Evolutionary conservation across 2,329 filamentous ascomycete genomes (phyloP).

Genomic region (Lecanicillium sp.): DNA sequence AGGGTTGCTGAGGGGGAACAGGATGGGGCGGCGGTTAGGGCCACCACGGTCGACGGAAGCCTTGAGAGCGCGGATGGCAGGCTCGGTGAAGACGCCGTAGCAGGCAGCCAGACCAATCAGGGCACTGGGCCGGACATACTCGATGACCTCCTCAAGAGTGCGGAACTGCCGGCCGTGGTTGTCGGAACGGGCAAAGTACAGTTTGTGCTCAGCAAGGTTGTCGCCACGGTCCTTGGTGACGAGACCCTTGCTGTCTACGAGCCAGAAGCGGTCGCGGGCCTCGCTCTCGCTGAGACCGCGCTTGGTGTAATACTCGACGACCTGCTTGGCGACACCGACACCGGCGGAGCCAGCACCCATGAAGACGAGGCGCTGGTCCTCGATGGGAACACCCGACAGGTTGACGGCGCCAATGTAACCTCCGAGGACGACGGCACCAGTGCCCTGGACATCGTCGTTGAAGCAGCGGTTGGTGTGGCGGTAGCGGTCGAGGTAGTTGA

Average conservation of each 20-base stretch:
- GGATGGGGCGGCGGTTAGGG: constrained; percentile 72
- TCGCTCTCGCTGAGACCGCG: constrained; percentile 84
- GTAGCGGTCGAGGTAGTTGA: constrained; percentile 87
- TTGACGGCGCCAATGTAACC: constrained; percentile 74
- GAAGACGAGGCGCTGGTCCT: constrained; percentile 92
- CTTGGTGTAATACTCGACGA: constrained; percentile 93
- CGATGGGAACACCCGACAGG: constrained; percentile 74
- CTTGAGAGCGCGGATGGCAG: constrained; percentile 68
- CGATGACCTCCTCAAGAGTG: constrained; percentile 82
- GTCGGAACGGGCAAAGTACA: constrained; percentile 61
- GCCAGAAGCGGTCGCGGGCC: constrained; percentile 88
- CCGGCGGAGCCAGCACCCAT: constrained; percentile 93
- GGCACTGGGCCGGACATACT: constrained; percentile 91
- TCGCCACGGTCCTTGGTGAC: constrained; percentile 91
- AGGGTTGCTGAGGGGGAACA: constrained; percentile 96
- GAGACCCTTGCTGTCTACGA: constrained; percentile 94
- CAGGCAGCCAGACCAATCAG: constrained; percentile 92
- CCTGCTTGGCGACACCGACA: constrained; percentile 95
- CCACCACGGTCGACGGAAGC: constrained; percentile 56
- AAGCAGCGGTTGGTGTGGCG: constrained; percentile 88
- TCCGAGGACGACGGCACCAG: constrained; percentile 86
- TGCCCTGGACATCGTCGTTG: constrained; percentile 98
- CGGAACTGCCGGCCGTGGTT: constrained; percentile 65
- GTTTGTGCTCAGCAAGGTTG: constrained; percentile 84
- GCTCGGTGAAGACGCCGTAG: constrained; percentile 87